A percentile compares a stretch with the other conserved stretches of the same genome.
Evolutionary conservation across 129 eudicot genomes (phyloP).

Genomic region (Tanacetum coccineum): DNA sequence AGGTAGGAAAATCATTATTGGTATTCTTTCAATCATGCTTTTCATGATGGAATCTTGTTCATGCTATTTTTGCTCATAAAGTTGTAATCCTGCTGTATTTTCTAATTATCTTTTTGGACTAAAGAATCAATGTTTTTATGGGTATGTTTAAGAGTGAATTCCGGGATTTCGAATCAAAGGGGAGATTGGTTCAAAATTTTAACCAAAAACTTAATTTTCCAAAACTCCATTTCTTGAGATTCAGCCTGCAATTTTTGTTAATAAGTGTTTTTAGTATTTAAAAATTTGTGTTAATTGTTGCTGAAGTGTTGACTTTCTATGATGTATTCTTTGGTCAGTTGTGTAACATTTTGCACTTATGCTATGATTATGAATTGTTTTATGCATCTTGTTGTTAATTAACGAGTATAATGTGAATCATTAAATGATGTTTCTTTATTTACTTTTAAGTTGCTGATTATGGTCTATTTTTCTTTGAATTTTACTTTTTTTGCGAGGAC

Average conservation of each 20-base stretch:
- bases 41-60: conserved; percentile 35
- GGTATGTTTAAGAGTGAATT: conserved; percentile 15
- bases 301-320: background rate
- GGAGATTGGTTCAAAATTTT: background rate
- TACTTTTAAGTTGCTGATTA: background rate
- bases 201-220: background rate
- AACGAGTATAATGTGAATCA: background rate
- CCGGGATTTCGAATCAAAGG: conserved; percentile 2
- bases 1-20: conserved; percentile 27
- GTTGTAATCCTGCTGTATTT: conserved; percentile 21
- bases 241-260: conserved; percentile 3
- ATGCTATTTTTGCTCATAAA: conserved; percentile 33
- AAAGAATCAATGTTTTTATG: conserved; percentile 9
- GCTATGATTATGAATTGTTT: conserved; percentile 7
- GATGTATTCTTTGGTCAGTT: background rate
- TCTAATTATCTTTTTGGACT: conserved; percentile 17
- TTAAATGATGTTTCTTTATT: background rate
- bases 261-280: background rate
- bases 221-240: background rate
- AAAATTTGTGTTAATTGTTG: background rate
- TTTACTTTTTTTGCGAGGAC: background rate
- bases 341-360: background rate
- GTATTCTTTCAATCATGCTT: conserved; percentile 35
- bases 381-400: conserved; percentile 8
- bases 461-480: background rate